phyloP scores from a whole-genome alignment of 2,329 filamentous ascomycete species.

The Pezicula neosporulosa region DNA sequence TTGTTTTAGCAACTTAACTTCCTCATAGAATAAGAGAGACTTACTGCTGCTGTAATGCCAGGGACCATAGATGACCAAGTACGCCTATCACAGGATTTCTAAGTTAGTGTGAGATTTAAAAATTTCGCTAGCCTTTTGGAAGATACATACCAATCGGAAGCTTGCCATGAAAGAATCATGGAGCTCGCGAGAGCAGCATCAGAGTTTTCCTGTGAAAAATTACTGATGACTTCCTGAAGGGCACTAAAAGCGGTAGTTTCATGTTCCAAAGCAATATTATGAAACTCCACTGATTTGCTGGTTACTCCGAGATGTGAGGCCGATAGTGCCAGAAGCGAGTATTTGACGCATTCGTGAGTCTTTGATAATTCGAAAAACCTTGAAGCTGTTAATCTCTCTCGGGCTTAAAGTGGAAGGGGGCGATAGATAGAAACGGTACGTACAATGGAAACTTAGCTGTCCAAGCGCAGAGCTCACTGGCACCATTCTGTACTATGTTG shows the following conservation, averaged over 20 bases:
- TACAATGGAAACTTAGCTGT: background rate
- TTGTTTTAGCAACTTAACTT: background rate
- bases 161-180: slow-evolving; percentile 9
- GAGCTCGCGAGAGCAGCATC: slow-evolving; percentile 11
- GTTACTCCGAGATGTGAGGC: background rate
- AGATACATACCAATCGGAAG: slow-evolving; percentile 8
- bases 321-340: background rate
- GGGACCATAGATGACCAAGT: background rate
- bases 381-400: background rate
- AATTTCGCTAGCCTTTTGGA: background rate
- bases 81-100: background rate
- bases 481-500: background rate
- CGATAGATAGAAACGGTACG: background rate
- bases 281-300: background rate
- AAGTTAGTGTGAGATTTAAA: background rate
- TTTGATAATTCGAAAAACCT: background rate
- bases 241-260: background rate
- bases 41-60: background rate
- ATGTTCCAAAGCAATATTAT: background rate
- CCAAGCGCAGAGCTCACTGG: background rate
- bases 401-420: background rate
- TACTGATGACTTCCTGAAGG: slow-evolving; percentile 8
- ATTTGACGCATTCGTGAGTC: background rate
- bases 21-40: background rate
- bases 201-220: slow-evolving; percentile 9